Conservation (phyloP, 2,329 filamentous ascomycete genomes). For the Fonsecaea pugnacius region DNA sequence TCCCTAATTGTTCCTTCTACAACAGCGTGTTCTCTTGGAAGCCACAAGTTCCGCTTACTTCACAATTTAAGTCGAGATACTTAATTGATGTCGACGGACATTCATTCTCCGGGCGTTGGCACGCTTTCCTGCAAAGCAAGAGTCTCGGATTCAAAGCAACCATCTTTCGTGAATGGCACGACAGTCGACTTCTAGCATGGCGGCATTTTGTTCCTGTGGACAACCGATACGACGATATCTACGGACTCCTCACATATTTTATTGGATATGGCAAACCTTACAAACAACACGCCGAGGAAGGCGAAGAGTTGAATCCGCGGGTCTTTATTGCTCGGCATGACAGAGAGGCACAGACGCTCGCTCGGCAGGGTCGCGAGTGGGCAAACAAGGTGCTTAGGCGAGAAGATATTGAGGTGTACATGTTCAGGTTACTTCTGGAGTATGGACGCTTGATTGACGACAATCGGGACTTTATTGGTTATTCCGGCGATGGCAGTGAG, state of each 20-base stretch:
- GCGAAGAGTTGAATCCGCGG: slow-evolving; percentile 31
- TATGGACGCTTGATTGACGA: slow-evolving; percentile 70
- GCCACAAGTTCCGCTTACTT: slow-evolving; percentile 38
- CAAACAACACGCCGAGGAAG: slow-evolving; percentile 23
- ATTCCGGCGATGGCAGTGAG: slow-evolving; percentile 45
- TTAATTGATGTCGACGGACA: slow-evolving; percentile 48
- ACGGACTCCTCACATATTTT: slow-evolving; percentile 57
- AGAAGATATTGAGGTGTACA: slow-evolving; percentile 66
- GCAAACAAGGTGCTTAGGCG: slow-evolving; percentile 45
- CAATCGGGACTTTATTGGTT: slow-evolving; percentile 64
- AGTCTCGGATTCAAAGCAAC: slow-evolving; percentile 58
- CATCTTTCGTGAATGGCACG: slow-evolving; percentile 61
- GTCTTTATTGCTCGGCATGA: slow-evolving; percentile 42
- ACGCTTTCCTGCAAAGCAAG: slow-evolving; percentile 53
- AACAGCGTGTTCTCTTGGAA: slow-evolving; percentile 40
- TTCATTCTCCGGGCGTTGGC: slow-evolving; percentile 49
- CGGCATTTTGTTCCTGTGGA: slow-evolving; percentile 60
- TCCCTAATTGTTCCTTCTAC: slow-evolving; percentile 48
- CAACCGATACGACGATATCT: slow-evolving; percentile 56
- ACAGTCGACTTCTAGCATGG: slow-evolving; percentile 57
- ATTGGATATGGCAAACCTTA: slow-evolving; percentile 44
- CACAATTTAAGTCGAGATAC: slow-evolving; percentile 46
- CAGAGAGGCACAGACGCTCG: slow-evolving; percentile 43
- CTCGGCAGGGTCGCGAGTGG: slow-evolving; percentile 45
- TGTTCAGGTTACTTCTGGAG: slow-evolving; percentile 50